Percentiles rank a stretch among this genome's conserved stretches.
Conservation (phyloP, 805 yeast species). For the Kockiozyma suomiensis region DNA sequence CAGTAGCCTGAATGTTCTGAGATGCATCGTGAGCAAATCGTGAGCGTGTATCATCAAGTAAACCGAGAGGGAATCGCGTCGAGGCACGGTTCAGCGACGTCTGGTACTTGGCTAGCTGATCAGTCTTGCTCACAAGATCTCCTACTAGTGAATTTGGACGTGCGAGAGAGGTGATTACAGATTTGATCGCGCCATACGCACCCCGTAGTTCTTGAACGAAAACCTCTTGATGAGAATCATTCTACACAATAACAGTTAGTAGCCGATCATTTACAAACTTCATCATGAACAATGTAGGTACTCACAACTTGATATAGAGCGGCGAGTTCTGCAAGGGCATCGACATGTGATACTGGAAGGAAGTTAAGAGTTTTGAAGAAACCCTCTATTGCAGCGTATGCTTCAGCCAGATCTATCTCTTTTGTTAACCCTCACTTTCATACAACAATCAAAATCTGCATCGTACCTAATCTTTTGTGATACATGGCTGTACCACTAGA, state of each 20-base stretch:
- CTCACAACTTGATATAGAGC: conserved; percentile 25
- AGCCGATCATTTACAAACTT: too few species aligned
- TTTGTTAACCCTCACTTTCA: too few species aligned
- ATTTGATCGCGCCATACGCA: conserved; percentile 16
- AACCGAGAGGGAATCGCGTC: conserved; percentile 39
- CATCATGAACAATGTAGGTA: conserved; percentile 6
- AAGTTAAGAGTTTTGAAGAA: conserved; percentile 17
- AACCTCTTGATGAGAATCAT: conserved; percentile 25
- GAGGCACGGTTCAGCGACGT: conserved; percentile 33
- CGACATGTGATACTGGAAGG: conserved; percentile 18
- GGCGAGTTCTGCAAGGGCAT: conserved; percentile 25
- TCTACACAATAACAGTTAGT: neutral
- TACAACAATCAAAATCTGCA: too few species aligned
- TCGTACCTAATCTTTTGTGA: conserved; percentile 23
- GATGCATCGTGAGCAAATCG: conserved; percentile 40
- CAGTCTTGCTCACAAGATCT: conserved; percentile 37
- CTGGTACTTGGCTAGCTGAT: conserved; percentile 33
- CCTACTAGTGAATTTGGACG: conserved; percentile 39
- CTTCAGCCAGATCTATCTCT: conserved; percentile 32
- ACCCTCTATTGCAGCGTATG: conserved; percentile 17
- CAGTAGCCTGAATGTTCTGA: conserved; percentile 38
- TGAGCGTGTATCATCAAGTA: conserved; percentile 43
- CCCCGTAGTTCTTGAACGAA: conserved; percentile 27
- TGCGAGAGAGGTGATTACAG: conserved; percentile 38
- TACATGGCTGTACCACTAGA: conserved; percentile 13